Conservation (phyloP, 2,329 filamentous ascomycete genomes). For the Stylonectria norvegica region DNA sequence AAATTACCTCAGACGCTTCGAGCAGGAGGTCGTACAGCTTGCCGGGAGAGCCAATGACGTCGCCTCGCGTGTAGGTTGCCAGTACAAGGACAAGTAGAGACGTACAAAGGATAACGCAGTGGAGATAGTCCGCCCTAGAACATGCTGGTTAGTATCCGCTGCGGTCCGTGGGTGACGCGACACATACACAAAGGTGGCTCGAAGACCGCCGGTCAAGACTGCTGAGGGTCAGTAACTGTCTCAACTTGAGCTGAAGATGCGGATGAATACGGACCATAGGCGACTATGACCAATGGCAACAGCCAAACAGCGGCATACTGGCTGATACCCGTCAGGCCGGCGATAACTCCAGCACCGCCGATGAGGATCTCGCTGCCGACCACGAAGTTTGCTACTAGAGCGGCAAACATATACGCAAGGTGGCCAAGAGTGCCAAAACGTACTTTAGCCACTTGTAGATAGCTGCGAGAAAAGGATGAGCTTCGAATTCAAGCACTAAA, state of each 20-base stretch:
- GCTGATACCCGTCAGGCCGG: background rate
- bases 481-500: background rate
- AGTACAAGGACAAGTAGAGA: background rate
- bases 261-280: background rate
- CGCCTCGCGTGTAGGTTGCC: background rate
- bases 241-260: background rate
- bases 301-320: background rate
- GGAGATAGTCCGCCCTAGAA: background rate
- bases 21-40: background rate
- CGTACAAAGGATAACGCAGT: background rate
- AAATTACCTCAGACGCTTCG: background rate
- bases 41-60: background rate
- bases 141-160: background rate
- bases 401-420: background rate
- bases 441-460: background rate
- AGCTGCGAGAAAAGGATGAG: background rate
- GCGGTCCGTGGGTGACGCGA: background rate
- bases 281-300: background rate
- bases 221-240: background rate
- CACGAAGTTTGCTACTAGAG: background rate
- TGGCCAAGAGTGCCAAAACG: background rate
- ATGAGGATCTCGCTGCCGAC: background rate
- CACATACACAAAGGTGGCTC: background rate
- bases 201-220: background rate
- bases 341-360: background rate